Evolutionary conservation across 2,329 filamentous ascomycete genomes (phyloP).

Genomic region (Cadophora sp.): DNA sequence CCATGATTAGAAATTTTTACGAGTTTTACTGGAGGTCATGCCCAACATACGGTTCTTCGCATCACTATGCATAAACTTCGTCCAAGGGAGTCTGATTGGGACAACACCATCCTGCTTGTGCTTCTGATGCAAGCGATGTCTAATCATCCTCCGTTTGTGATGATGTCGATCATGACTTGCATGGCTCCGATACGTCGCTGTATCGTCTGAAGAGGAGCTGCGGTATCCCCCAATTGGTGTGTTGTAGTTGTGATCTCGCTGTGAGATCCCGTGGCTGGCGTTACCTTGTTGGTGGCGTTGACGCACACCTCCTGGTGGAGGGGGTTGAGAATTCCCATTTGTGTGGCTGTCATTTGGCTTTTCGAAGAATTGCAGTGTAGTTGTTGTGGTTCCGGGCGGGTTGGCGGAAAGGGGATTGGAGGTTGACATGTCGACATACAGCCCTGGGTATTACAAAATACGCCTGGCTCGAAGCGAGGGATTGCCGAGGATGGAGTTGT

Average conservation of each 20-base stretch:
- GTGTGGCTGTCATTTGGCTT: neutral
- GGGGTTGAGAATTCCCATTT: neutral
- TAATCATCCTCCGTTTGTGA: constrained; percentile 1
- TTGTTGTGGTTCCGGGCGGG: neutral
- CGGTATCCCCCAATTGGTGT: constrained; percentile 11
- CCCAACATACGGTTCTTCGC: constrained; percentile 50
- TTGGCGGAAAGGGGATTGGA: neutral
- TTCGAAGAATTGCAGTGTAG: constrained; percentile 3
- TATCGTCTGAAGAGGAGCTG: constrained; percentile 12
- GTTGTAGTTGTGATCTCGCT: constrained; percentile 16
- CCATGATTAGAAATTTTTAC: too few relatives aligned
- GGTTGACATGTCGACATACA: constrained; percentile 1
- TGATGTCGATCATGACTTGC: constrained; percentile 4
- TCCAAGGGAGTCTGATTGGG: constrained; percentile 38
- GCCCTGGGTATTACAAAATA: neutral
- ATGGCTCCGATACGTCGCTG: constrained; percentile 7
- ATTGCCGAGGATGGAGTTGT: neutral
- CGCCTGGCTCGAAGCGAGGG: neutral
- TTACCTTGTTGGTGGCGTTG: constrained; percentile 16
- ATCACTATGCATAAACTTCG: constrained; percentile 55
- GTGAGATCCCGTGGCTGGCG: constrained; percentile 9
- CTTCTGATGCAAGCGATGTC: constrained; percentile 18
- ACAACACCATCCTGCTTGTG: constrained; percentile 23
- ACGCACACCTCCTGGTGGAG: neutral
- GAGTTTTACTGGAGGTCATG: neutral